phyloP scores from a whole-genome alignment of 106 monocot genomes.

The Phalaenopsis aphrodite region DNA sequence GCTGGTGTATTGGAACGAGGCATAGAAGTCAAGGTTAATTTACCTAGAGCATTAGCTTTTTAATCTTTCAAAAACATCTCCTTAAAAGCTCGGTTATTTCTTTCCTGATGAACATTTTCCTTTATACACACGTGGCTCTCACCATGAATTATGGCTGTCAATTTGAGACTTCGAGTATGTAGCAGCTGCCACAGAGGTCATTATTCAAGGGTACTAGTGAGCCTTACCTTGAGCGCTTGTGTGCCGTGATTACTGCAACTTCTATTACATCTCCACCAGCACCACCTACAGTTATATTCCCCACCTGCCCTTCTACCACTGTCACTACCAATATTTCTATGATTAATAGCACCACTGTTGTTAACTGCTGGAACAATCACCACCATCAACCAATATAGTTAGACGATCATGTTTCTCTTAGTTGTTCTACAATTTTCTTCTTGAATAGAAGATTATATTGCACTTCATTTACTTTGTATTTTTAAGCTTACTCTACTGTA shows the following conservation, averaged over 20 bases:
- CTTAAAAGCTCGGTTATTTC: neutral
- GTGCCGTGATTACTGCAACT: neutral
- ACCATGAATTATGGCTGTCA: neutral
- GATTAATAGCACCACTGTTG: neutral
- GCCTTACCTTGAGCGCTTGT: neutral
- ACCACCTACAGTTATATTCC: neutral
- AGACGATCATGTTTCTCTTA: neutral
- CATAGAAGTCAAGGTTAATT: constrained; percentile 86
- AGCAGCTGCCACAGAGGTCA: neutral
- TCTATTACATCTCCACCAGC: no score
- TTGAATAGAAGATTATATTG: neutral
- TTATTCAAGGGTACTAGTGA: neutral
- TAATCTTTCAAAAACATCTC: neutral
- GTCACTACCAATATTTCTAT: neutral
- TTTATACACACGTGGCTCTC: neutral
- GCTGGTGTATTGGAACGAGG: constrained; percentile 67
- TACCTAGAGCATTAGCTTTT: neutral
- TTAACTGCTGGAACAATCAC: neutral
- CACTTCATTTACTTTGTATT: neutral
- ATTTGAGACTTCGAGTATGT: neutral
- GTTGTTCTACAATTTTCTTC: neutral
- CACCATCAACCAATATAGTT: neutral
- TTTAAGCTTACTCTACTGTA: neutral
- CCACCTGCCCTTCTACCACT: neutral
- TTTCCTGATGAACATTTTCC: neutral